A percentile compares a stretch with the other conserved stretches of the same genome.
Evolutionary conservation across 2,329 filamentous ascomycete genomes (phyloP).

Genomic region (Dichotomopilus funicola): DNA sequence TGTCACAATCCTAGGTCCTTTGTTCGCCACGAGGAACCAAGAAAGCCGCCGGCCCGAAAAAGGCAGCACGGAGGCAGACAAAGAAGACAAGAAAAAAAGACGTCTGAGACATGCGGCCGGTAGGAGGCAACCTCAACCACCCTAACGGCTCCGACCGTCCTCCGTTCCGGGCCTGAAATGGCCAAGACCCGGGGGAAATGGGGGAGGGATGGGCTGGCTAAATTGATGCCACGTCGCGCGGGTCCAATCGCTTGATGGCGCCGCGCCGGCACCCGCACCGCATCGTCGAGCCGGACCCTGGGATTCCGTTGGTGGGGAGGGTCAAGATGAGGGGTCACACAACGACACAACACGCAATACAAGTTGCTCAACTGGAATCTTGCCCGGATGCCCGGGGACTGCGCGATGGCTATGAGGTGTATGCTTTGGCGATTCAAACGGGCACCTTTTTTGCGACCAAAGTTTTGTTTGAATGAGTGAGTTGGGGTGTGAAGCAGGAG

Average conservation of each 20-base stretch:
- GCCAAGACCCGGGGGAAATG: not conserved
- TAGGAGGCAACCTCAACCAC: too few relatives aligned
- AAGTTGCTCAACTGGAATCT: too few relatives aligned
- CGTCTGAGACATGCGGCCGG: too few relatives aligned
- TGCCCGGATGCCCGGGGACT: too few relatives aligned
- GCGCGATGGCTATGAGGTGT: too few relatives aligned
- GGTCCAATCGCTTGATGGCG: slow-evolving; percentile 13
- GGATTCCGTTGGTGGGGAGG: slow-evolving; percentile 10
- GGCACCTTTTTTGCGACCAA: not conserved
- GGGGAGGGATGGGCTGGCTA: slow-evolving; percentile 21
- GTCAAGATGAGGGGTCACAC: too few relatives aligned
- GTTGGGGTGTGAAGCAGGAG: not conserved
- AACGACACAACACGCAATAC: too few relatives aligned
- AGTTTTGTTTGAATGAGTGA: not conserved
- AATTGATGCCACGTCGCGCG: slow-evolving; percentile 22
- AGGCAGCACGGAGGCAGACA: slow-evolving; percentile 9
- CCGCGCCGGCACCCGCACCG: not conserved
- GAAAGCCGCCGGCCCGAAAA: not conserved
- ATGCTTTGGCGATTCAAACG: too few relatives aligned
- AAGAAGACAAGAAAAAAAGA: not conserved
- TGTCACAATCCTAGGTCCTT: not conserved
- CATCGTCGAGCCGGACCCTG: slow-evolving; percentile 11
- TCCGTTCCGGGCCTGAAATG: slow-evolving; percentile 1
- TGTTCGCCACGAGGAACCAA: not conserved
- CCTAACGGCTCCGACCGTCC: not conserved